Evolutionary conservation across 228 moss, liverwort and hornwort genomes (phyloP).

Genomic region (Sphagnum magellanicum): DNA sequence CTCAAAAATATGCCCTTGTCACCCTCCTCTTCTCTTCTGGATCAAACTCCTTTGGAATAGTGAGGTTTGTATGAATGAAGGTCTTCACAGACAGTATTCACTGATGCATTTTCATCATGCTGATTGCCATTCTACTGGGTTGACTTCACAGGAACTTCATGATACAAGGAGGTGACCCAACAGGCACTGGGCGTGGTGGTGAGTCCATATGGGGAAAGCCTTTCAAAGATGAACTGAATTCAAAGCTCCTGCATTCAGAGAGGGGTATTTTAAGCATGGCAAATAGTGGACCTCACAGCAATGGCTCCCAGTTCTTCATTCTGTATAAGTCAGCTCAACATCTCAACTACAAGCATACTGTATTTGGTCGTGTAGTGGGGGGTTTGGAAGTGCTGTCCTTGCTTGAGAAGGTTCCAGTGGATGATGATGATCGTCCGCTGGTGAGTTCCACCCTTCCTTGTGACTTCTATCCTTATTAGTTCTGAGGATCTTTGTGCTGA

Average conservation of each 20-base stretch:
- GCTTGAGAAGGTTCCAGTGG: conserved; percentile 86
- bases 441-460: conserved; percentile 8
- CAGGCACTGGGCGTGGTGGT: conserved; percentile 88
- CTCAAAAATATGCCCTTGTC: too few species aligned
- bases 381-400: conserved; percentile 72
- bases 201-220: conserved; percentile 97
- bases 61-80: too few species aligned
- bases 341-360: conserved; percentile 96
- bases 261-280: conserved; percentile 95
- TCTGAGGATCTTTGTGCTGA: neutral
- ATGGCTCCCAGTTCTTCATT: conserved; percentile 90
- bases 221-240: conserved; percentile 95
- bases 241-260: conserved; percentile 82
- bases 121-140: too few species aligned
- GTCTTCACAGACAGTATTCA: too few species aligned
- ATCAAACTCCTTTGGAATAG: too few species aligned
- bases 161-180: conserved; percentile 99
- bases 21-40: too few species aligned
- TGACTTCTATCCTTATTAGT: neutral
- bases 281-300: conserved; percentile 89
- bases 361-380: conserved; percentile 83
- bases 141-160: conserved; percentile 67
- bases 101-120: too few species aligned
- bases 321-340: conserved; percentile 89
- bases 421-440: conserved; percentile 85